Base-by-base conservation (phyloP, 192 early-diverging fungal genomes). In the Entomortierella chlamydospora region DNA sequence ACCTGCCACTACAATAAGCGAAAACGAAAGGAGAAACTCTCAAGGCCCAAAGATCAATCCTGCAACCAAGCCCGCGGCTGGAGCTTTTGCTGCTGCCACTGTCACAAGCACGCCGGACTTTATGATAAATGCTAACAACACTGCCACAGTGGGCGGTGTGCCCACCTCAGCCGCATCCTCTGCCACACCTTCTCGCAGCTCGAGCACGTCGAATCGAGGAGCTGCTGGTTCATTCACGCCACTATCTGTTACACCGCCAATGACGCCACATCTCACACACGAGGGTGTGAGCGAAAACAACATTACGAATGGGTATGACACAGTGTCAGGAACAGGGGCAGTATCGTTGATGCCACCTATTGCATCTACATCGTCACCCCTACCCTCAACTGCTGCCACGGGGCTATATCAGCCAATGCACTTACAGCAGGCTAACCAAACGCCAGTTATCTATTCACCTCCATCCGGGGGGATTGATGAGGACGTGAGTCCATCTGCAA, bases 161-260 rank as follows among this genome's bases (percentile, higher is more conserved):
- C 37, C 62, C 13, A 45, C 51, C 47, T 79, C 76, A 33, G 49
- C 57, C 56, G 34, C 47, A 20, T 66, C 76, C n/a, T 79, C 76
- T 20, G 76, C 76, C 29, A 79, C 68, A 10, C 68, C 76, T 30
- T 79, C 76, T 3, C 76, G 76, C 22, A 79, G 76, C 62, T 79
- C 76, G 30, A 79, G 76, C 29, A 77, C 73, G 4, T 77, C 73
- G 8, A 68, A 77, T 43, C 65, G 61, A 51, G 61, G 57, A 3
- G 64, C 30, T 37, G 57, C 51, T 53, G 59, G 61, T 28, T 74
- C 64, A 20, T 77, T 64, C 37, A 77, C 73, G 0, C 73, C 73
- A 4, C 41, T 63, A n/a, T 69, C 73, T 1, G 65, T 66, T 34
- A 77, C 73, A 8, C 73, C 73, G 10, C 73, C 73, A 17, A 52